A percentile compares a stretch with the other conserved stretches of the same genome.
Conservation (phyloP, 2,329 filamentous ascomycete genomes). For the Venturia nashicola region DNA sequence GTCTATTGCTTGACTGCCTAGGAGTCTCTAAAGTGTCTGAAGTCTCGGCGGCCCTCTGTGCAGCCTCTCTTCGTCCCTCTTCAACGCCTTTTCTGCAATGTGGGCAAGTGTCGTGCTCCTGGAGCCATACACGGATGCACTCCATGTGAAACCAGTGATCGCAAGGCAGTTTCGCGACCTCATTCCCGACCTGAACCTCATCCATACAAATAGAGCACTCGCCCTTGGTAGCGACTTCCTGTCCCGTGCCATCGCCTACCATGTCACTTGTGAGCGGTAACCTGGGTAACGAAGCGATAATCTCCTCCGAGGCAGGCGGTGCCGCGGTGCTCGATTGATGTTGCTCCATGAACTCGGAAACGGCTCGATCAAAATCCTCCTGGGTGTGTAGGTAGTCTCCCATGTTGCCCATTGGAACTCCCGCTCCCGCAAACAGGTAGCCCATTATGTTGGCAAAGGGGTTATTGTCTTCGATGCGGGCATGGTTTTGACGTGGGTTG, state of each 20-base stretch:
- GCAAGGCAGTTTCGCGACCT: constrained; percentile 71
- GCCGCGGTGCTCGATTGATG: constrained; percentile 65
- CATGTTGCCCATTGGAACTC: not conserved
- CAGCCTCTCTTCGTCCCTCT: not conserved
- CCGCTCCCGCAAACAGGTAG: not conserved
- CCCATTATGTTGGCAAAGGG: constrained; percentile 37
- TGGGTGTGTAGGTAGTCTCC: constrained; percentile 80
- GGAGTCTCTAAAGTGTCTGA: too few relatives aligned
- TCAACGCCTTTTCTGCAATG: constrained; percentile 52
- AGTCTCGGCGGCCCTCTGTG: not conserved
- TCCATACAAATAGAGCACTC: constrained; percentile 97
- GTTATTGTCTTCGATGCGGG: not conserved
- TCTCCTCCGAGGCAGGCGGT: constrained; percentile 63
- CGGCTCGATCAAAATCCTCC: constrained; percentile 79
- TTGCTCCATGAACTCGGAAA: constrained; percentile 79
- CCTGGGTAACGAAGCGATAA: constrained; percentile 62
- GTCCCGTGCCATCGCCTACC: constrained; percentile 43
- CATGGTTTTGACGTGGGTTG: not conserved
- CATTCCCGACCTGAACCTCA: constrained; percentile 57
- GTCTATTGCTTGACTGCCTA: not conserved
- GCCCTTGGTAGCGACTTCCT: constrained; percentile 25
- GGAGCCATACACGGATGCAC: constrained; percentile 74
- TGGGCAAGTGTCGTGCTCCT: constrained; percentile 86
- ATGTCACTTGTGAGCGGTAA: constrained; percentile 58
- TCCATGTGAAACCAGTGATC: constrained; percentile 85